Percentiles rank a stretch among this genome's conserved stretches.
These are phyloP conservation scores for Magnolia changhungtana DNA, from an alignment of 164 flowering plant genomes.

Conservation along the genomic window DNA sequence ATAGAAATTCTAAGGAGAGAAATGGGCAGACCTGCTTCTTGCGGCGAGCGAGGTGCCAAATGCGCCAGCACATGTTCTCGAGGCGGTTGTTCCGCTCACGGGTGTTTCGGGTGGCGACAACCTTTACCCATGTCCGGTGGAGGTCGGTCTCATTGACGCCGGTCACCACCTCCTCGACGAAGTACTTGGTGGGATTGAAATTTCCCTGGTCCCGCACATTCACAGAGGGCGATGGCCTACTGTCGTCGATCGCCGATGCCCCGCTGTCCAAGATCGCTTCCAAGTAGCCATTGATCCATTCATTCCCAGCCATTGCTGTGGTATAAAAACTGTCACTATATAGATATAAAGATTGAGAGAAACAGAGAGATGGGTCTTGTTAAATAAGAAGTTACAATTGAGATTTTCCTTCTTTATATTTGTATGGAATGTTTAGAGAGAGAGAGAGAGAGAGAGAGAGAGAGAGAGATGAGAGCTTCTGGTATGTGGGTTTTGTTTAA, in stretches of 20 bases:
- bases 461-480: no score
- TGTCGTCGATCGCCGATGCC: constrained; percentile 44
- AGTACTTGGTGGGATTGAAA: constrained; percentile 83
- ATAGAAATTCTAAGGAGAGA: neutral
- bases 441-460: no score
- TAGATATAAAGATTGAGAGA: no score
- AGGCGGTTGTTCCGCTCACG: constrained; percentile 78
- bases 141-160: constrained; percentile 89
- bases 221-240: constrained; percentile 26
- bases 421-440: no score
- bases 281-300: constrained; percentile 90
- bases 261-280: constrained; percentile 82
- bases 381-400: no score
- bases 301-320: constrained; percentile 72
- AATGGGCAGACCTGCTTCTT: constrained; percentile 57
- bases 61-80: constrained; percentile 98
- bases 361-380: no score
- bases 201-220: constrained; percentile 42
- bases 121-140: constrained; percentile 91
- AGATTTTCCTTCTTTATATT: no score
- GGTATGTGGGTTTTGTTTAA: no score
- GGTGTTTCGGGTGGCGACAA: constrained; percentile 87
- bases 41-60: constrained; percentile 92
- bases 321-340: no score
- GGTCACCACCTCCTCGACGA: constrained; percentile 83